Percentiles rank a stretch among this genome's conserved stretches.
Conservation (phyloP, 805 yeast genomes). For the Yarrowia phangngaensis region DNA sequence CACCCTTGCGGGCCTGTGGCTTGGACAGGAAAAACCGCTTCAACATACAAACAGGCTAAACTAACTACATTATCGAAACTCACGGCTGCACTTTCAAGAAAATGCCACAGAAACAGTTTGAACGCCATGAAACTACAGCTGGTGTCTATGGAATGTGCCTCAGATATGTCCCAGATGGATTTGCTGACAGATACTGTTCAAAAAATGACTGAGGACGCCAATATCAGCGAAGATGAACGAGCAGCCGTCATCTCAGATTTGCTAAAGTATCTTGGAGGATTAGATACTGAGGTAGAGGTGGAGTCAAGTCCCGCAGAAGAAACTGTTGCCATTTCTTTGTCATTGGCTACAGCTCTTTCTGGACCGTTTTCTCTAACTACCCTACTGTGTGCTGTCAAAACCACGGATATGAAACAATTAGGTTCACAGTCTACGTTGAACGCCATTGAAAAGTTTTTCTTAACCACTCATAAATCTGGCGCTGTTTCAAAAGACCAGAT, state of each 20-base stretch:
- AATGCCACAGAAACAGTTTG: conserved; percentile 5
- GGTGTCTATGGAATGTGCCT: conserved; percentile 20
- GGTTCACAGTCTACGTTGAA: conserved; percentile 1
- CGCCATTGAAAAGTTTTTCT: conserved; percentile 11
- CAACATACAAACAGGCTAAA: conserved; percentile 11
- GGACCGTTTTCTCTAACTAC: conserved; percentile 9
- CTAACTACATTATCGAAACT: conserved; percentile 16
- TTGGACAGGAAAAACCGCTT: conserved; percentile 5
- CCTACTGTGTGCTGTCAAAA: not conserved
- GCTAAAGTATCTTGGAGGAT: conserved; percentile 13
- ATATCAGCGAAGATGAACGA: conserved; percentile 9
- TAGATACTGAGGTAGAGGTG: conserved; percentile 1
- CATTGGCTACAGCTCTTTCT: conserved; percentile 17
- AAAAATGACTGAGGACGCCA: conserved; percentile 7
- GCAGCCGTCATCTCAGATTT: conserved; percentile 5
- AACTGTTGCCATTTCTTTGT: not conserved
- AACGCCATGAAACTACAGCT: conserved; percentile 23
- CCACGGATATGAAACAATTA: conserved; percentile 6
- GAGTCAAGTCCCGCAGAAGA: not conserved
- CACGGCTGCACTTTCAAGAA: conserved; percentile 11
- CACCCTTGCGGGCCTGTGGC: conserved; percentile 15
- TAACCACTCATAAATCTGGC: conserved; percentile 3
- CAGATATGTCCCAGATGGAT: conserved; percentile 24
- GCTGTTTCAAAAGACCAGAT: conserved; percentile 8
- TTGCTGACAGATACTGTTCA: conserved; percentile 21